Base-by-base conservation (phyloP, 1,139 yeast species). In the Hyphopichia burtonii region DNA sequence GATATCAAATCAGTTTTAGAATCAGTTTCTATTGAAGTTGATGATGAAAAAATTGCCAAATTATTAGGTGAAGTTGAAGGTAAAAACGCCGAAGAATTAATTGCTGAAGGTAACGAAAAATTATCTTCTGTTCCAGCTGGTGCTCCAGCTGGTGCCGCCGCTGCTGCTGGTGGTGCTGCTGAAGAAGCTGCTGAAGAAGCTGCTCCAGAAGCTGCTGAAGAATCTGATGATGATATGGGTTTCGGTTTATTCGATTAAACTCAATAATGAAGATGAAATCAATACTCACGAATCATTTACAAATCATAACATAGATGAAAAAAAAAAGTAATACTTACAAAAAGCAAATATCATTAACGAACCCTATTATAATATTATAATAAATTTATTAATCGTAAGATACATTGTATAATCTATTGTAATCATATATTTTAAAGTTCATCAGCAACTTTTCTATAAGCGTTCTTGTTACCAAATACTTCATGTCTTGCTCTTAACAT, bases 51-150 rank as follows among this genome's bases (percentile, higher is more conserved):
- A 76, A 72, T 93, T 75, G 74, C 82, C 66, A 76, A 86, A 67
- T 86, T 93, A 71, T 78, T 93, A 66, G 74, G 88, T 59, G 95
- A 94, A 71, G 83, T 93, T 64, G 91, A 88, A 75, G 99, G 98
- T 76, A 93, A 93, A 86, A 74, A 80, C 68, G 81, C 86, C 68
- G 83, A 80, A 58, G 96, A 90, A 76, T 85, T 93, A 77, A 85
- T 93, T 61, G 93, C 97, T 66, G 95, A 83, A 76, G 99, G 99
- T 81, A 77, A 87, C 73, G 76, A 83, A 74, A 93, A 93, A 82
- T 86, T 93, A 69, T 91, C 98, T 59, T 80, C 97, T 55, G 96
- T 91, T 58, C 98, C 99, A 76, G 68, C 96, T 69, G 99, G 93
- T 78, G 91, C 96, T 66, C 91, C 91, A 68, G 80, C 88, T 60